Percentiles rank a stretch among this genome's conserved stretches.
Conservation (phyloP, 2,329 filamentous ascomycete species). For the Elsinoe batatas region DNA sequence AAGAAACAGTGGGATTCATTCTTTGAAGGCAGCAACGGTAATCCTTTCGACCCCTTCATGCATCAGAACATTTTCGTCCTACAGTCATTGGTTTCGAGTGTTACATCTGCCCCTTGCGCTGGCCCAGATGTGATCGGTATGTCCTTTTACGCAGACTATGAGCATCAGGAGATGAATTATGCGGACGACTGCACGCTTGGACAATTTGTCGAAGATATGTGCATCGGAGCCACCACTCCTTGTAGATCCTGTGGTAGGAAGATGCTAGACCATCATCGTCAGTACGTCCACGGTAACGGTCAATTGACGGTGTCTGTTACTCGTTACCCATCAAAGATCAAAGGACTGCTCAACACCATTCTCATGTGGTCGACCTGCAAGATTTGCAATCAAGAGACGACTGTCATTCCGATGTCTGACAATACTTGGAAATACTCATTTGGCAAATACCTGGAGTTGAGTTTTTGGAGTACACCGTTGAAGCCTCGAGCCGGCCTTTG, state of each 20-base stretch:
- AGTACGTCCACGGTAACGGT: slow-evolving; percentile 93
- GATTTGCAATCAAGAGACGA: slow-evolving; percentile 80
- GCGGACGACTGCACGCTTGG: slow-evolving; percentile 83
- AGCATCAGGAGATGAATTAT: slow-evolving; percentile 59
- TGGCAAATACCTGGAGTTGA: slow-evolving; percentile 93
- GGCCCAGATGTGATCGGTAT: slow-evolving; percentile 86
- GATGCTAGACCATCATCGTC: slow-evolving; percentile 87
- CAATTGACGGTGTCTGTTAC: slow-evolving; percentile 88
- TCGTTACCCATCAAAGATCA: slow-evolving; percentile 56
- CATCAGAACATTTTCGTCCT: slow-evolving; percentile 95
- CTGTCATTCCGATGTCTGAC: slow-evolving; percentile 81
- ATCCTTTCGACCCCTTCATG: slow-evolving; percentile 87
- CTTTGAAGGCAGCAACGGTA: slow-evolving; percentile 73
- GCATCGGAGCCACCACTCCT: slow-evolving; percentile 61
- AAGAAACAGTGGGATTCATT: slow-evolving; percentile 95
- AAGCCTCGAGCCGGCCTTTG: slow-evolving; percentile 67
- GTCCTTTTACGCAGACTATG: slow-evolving; percentile 79
- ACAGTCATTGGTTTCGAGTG: slow-evolving; percentile 87
- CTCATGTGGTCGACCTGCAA: slow-evolving; percentile 98
- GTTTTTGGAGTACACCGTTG: slow-evolving; percentile 85
- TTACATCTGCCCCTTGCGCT: slow-evolving; percentile 84
- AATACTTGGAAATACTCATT: slow-evolving; percentile 98
- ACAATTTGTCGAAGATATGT: slow-evolving; percentile 89
- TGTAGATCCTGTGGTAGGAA: slow-evolving; percentile 79
- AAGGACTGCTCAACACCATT: slow-evolving; percentile 62